phyloP scores from a whole-genome alignment of 148 eudicot genomes.

The Arctostaphylos glauca region DNA sequence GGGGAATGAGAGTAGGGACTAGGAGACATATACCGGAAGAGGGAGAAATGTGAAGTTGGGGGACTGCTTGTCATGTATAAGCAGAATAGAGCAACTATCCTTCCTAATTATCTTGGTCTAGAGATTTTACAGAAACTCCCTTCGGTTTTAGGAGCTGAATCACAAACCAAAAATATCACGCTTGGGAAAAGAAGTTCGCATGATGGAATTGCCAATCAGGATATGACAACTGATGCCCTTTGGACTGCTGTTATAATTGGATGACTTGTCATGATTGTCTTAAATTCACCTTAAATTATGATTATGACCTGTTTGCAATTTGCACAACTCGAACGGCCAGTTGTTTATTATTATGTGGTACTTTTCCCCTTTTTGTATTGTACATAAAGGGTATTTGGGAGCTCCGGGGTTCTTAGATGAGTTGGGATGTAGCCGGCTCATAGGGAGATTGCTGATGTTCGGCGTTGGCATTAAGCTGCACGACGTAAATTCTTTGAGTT shows the following conservation, averaged over 20 bases:
- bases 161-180: background rate
- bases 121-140: background rate
- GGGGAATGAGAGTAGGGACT: background rate
- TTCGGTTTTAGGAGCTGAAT: background rate
- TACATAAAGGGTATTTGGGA: background rate
- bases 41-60: background rate
- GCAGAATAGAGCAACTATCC: background rate
- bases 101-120: background rate
- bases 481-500: background rate
- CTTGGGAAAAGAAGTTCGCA: background rate
- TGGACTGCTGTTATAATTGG: background rate
- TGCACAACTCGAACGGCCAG: background rate
- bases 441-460: background rate
- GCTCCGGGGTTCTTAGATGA: background rate
- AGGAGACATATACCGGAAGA: background rate
- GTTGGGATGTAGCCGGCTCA: background rate
- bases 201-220: background rate
- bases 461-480: background rate
- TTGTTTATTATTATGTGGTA: background rate
- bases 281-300: background rate
- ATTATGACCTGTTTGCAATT: background rate
- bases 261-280: background rate
- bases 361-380: background rate
- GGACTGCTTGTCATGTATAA: background rate
- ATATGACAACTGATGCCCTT: background rate